Conservation (phyloP, 805 yeast species). For the Maudiozyma barnettii region DNA sequence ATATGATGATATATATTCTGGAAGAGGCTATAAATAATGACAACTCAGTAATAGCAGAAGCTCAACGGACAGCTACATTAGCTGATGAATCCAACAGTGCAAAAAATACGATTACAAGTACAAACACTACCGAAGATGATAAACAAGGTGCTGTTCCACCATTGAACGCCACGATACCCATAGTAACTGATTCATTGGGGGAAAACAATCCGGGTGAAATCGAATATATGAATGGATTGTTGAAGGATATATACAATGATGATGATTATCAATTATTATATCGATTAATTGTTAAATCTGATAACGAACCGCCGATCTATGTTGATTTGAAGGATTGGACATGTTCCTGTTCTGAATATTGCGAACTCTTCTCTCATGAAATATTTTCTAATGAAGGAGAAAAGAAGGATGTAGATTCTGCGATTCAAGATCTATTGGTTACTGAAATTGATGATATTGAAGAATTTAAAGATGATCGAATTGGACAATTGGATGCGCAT, state of each 20-base stretch:
- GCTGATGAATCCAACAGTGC: neutral
- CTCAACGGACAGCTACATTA: neutral
- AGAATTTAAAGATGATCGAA: conserved; percentile 20
- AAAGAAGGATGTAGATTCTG: neutral
- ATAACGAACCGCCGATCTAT: conserved; percentile 15
- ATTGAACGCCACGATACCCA: neutral
- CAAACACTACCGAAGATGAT: no score
- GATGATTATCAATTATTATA: conserved; percentile 9
- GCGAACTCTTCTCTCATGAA: conserved; percentile 13
- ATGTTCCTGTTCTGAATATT: conserved; percentile 28
- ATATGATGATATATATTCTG: conserved; percentile 26
- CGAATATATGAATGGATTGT: neutral
- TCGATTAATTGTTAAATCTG: conserved; percentile 20
- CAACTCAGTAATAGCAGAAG: neutral
- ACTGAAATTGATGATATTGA: conserved; percentile 13
- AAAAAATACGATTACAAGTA: neutral
- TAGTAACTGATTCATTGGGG: neutral
- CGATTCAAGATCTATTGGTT: conserved; percentile 5
- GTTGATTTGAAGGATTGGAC: conserved; percentile 26
- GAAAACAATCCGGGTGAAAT: no score
- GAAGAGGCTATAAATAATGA: neutral
- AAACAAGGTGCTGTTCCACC: neutral
- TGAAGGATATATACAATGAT: conserved; percentile 7
- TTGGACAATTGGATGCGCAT: conserved; percentile 21
- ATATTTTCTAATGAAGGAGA: neutral